These are phyloP conservation scores for Golubevia pallescens DNA, from an alignment of 1,284 basidiomycete species.

Conservation along the genomic window DNA sequence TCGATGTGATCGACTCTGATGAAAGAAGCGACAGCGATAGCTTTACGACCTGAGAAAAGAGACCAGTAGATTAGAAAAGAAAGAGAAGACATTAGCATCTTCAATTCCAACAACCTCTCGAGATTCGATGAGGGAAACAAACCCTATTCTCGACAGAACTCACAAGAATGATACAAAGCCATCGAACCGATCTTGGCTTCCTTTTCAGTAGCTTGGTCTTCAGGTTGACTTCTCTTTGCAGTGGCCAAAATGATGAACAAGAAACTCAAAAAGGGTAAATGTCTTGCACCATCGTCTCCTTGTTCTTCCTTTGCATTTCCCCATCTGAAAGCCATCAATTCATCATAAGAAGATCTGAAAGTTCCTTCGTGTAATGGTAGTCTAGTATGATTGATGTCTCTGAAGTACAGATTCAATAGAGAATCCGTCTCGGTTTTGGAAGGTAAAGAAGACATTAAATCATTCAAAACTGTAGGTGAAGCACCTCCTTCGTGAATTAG, in stretches of 20 bases:
- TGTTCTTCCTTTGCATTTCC: constrained; percentile 30
- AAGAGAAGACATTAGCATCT: too few species aligned
- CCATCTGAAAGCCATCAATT: constrained; percentile 71
- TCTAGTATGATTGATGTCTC: constrained; percentile 86
- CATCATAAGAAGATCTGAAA: constrained; percentile 80
- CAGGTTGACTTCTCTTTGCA: constrained; percentile 81
- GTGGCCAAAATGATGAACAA: constrained; percentile 93
- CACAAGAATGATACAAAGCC: constrained; percentile 74
- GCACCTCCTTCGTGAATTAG: constrained; percentile 58
- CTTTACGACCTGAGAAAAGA: constrained; percentile 14
- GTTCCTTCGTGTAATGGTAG: constrained; percentile 87
- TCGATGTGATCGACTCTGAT: constrained; percentile 59
- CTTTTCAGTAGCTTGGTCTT: constrained; percentile 66
- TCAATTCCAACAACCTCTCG: too few species aligned
- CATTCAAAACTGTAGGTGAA: constrained; percentile 35
- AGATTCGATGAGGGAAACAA: too few species aligned
- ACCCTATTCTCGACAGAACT: too few species aligned
- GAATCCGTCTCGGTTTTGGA: constrained; percentile 32
- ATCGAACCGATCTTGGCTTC: constrained; percentile 45
- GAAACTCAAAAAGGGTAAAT: constrained; percentile 85
- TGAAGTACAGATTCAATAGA: constrained; percentile 53
- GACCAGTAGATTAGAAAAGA: too few species aligned
- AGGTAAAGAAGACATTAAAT: constrained; percentile 50
- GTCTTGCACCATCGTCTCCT: constrained; percentile 71
- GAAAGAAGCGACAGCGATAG: constrained; percentile 41